Evolutionary conservation across 805 yeast species (phyloP), one percentile per base, ranked within the genome.

Genomic region (Candida piceae): DNA sequence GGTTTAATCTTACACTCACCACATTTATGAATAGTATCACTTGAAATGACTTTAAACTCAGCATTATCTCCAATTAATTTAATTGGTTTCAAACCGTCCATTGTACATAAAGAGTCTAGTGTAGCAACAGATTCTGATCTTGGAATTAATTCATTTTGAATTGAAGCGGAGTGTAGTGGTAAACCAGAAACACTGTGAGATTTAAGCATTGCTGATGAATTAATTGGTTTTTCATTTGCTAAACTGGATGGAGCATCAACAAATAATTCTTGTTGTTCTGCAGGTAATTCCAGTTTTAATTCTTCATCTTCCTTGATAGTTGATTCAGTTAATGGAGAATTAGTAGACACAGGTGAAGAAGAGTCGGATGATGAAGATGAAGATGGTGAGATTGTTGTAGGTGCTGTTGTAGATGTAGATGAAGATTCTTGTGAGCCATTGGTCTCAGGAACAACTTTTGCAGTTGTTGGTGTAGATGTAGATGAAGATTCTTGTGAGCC

Each of bases 11-110:
- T 38, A 23, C 52, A 44, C 17, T 31, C 29, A n/a, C 55, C 49
- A 29, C 55, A 50, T 34, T 48, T 54, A 30, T 41, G 47, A 21
- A 57, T 54, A 9, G 46, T 34, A 2, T 47, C 54, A 23, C 43
- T 41, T 3, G 60, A 52, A 13, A 58, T 47, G 22, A 57, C 51
- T 21, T 47, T 44, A 29, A 51, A 36, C 1, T 49, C 44, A 16
- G 13, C 13, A 12, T 40, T 46, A 15, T 40, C 36, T 23, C 48
- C 52, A 20, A 45, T 34, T 21, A 51, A 32, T 17, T 42, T 50
- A 35, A 53, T 51, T 5, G 47, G 45, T 22, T 39, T 46, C 5
- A 40, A 7, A 10, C 58, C 58, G 16, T 51, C 55, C 17, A 36
- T 19, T 2, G 56, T 51, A 35, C 49, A 53, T 18, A 53, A 35